Base-by-base conservation (phyloP, 2,329 filamentous ascomycete species). In the Arthrobotrys megalospora region DNA sequence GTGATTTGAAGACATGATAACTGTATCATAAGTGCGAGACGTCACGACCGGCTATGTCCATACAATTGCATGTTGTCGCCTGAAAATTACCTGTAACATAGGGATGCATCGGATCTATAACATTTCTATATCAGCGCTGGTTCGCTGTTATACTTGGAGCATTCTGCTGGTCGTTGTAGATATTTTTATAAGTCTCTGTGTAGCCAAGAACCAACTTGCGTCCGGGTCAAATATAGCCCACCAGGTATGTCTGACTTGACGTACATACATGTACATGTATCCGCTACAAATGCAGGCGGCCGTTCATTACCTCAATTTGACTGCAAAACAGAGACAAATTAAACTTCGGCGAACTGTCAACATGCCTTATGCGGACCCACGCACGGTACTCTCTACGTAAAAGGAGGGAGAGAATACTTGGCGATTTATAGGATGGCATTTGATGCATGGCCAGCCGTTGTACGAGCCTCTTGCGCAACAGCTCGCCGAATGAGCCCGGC, bases 1-100 rank as follows among this genome's bases (percentile, higher is more conserved):
- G 72, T 76, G 65, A 69, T 76, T 60, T 64, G 47, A 69, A 69
- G 72, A 69, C 28, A 76, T 68, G 63, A 62, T 36, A 76, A 70
- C 47, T 68, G 70, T 75, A 75, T 75, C 52, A 67, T 67, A 72
- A 63, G 48, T 58, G 68, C 58, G 58, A 73, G 19, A 60, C 55
- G 36, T 41, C 55, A 64, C 60, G 60, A 64, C 60, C 60, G 60
- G 34, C 60, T 64, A 50, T 36, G 41, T 50, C 24, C 38, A 58
- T 58, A 60, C 55, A 41, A 43, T 19, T 60, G 19, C 55, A 60
- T 60, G 55, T 60, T 43, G 55, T 60, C 55, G 19, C 55, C 34
- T 60, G 55, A 34, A 34, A 43, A 19, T 28, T 60, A 60, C 55
- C 55, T 60, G 55, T 60, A 60, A 48, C 43, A 64, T 64, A 50